These are phyloP conservation scores for Daedaleopsis sinensis DNA, from an alignment of 768 basidiomycete species.

Conservation along the genomic window DNA sequence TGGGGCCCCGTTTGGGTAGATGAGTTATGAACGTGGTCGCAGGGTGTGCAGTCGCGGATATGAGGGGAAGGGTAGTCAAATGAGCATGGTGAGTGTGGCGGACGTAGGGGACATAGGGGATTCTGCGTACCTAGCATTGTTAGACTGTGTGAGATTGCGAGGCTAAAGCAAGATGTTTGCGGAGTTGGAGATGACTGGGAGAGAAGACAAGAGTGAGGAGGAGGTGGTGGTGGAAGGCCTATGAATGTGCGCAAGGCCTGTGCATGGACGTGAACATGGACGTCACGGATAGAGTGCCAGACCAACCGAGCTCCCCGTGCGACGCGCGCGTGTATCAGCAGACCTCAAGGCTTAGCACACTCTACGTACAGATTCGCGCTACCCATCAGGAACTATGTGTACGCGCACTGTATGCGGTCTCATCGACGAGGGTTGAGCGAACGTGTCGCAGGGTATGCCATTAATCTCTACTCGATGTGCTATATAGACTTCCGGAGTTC, in stretches of 20 bases:
- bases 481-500: neutral
- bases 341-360: no score
- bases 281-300: constrained; percentile 3
- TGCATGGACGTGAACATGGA: constrained; percentile 3
- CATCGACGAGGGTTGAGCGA: neutral
- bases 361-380: no score
- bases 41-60: neutral
- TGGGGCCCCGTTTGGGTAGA: no score
- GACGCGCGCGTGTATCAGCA: constrained; percentile 12
- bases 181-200: neutral
- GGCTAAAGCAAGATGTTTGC: neutral
- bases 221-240: neutral
- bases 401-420: neutral
- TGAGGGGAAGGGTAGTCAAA: neutral
- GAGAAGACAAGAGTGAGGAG: neutral
- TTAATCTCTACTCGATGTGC: constrained; percentile 8
- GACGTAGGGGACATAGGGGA: no score
- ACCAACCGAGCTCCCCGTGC: neutral
- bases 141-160: neutral
- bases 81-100: neutral
- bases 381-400: neutral
- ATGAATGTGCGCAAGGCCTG: constrained; percentile 1
- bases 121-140: constrained; percentile 15
- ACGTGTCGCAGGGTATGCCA: constrained; percentile 11
- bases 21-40: neutral